Conservation (phyloP, 2,329 filamentous ascomycete genomes). For the Phialocephala sp. region DNA sequence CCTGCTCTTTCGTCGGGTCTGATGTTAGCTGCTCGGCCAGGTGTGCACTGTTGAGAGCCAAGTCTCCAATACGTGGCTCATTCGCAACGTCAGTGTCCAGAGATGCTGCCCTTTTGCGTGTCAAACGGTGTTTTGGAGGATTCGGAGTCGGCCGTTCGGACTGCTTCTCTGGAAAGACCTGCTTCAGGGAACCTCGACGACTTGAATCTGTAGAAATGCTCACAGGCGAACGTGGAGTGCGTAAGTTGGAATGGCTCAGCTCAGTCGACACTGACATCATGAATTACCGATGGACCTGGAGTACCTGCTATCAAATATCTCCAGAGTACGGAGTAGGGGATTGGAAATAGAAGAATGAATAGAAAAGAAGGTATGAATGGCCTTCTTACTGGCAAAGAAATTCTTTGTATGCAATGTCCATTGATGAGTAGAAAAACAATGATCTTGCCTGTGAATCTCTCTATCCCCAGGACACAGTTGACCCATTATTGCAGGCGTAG, state of each 20-base stretch:
- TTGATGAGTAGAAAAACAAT: slow-evolving; percentile 43
- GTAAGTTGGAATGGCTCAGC: slow-evolving; percentile 28
- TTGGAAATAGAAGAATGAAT: slow-evolving; percentile 29
- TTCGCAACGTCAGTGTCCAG: slow-evolving; percentile 39
- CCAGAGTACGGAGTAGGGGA: slow-evolving; percentile 25
- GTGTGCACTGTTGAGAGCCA: slow-evolving; percentile 38
- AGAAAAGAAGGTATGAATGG: slow-evolving; percentile 38
- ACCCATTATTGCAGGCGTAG: slow-evolving; percentile 40
- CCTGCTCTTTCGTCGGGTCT: slow-evolving; percentile 46
- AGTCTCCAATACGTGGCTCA: slow-evolving; percentile 39
- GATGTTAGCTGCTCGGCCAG: slow-evolving; percentile 32
- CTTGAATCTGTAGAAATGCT: slow-evolving; percentile 41
- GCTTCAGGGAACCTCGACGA: slow-evolving; percentile 35
- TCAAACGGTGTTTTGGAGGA: slow-evolving; percentile 40
- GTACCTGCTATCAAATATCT: slow-evolving; percentile 19
- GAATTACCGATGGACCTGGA: slow-evolving; percentile 21
- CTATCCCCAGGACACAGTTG: slow-evolving; percentile 33
- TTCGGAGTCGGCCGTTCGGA: slow-evolving; percentile 33
- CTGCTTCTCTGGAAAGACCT: slow-evolving; percentile 35
- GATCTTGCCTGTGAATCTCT: slow-evolving; percentile 37
- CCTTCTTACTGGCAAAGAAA: slow-evolving; percentile 39
- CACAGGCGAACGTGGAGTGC: slow-evolving; percentile 35
- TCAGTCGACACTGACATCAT: slow-evolving; percentile 37
- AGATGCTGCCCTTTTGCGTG: slow-evolving; percentile 43
- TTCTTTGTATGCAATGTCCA: slow-evolving; percentile 42